Evolutionary conservation across 2,329 filamentous ascomycete genomes (phyloP), one percentile per base, ranked within the genome.

Genomic region (Rugonectria rugulosa): DNA sequence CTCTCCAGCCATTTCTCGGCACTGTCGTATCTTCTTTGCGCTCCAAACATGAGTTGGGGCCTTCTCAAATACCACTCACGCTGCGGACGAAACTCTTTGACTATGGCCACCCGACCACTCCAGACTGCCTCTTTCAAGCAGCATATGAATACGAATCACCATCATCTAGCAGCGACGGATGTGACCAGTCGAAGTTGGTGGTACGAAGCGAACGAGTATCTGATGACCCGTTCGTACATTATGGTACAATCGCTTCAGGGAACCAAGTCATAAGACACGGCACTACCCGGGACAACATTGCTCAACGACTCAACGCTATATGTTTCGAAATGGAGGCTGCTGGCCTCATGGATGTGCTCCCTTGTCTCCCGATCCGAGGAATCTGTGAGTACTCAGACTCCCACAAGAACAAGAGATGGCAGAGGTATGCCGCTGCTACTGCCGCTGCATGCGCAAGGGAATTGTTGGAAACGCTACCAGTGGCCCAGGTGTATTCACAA

Each of bases 341-440:
- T n/a, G n/a, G n/a, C n/a, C n/a, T n/a, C n/a, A 57, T 56, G 41
- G 46, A 59, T 3, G 20, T 27, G 8, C 59, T 72, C 4, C 68
- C 69, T 0, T 77, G 70, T 26, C 49, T 78, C 0, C 65, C 73
- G 0, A 72, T 79, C 14, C 68, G 73, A 15, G 75, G 74, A 0
- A 74, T 78, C 0, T 78, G 70, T 19, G 72, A 77, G 42, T 78
- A 77, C 43, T 66, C 72, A 4, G 75, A 78, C 52, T 70, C 66
- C 0, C 73, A 77, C 49, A 77, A 77, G 47, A 70, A 69, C 20
- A 70, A 77, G 10, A 24, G 29, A 4, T 77, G 73, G 75, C 72
- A 76, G 21, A 31, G 31, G 0, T 76, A 73, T 54, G 73, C 75
- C 0, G 72, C 75, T 0, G 61, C 63, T 0, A 64, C 67, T 0